Base-by-base conservation (phyloP, 441 rosid genomes). In the Adansonia rubrostipa region DNA sequence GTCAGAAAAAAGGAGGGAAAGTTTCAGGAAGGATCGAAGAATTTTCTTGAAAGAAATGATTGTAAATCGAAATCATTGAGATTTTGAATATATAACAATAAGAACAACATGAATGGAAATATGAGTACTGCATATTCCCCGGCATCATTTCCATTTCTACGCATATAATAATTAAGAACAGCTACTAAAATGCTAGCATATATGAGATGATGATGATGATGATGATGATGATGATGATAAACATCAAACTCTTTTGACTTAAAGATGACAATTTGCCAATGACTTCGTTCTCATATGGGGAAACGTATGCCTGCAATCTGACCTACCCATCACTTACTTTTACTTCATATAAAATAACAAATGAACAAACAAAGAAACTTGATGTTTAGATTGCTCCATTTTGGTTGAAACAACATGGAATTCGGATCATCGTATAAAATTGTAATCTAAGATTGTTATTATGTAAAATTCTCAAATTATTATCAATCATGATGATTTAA, bases 11-110 rank as follows among this genome's bases (percentile, higher is more conserved):
- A 60, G 33, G 19, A 1, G n/a, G 47, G 17, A 56, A 65, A 36
- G 75, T 60, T 73, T 6, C 13, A 73, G 56, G 77, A 44, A 74
- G 40, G 19, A 58, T 74, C 68, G 22, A 60, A 42, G 77, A 74
- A 74, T 67, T 74, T 74, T 74, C 77, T 61, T 45, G 33, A 28
- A 45, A 5, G 77, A 9, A 61, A 61, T 74, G 56, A 74, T 60
- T 74, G 67, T 10, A 56, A 40, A 20, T 42, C 8, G 20, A 73
- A 73, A 73, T 73, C 42, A 73, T 74, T 20, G 42, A 11, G 54
- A 45, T 14, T 44, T 74, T 74, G 68, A 74, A 74, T 22, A 22
- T 14, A 22, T 2, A 48, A 60, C 51, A 60, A 60, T 58, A 22
- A 40, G 45, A 40, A 40, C 40, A 14, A 4, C 66, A 57, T 72